Evolutionary conservation across 2,329 filamentous ascomycete genomes (phyloP).

Genomic region (Paramyrothecium sp.): DNA sequence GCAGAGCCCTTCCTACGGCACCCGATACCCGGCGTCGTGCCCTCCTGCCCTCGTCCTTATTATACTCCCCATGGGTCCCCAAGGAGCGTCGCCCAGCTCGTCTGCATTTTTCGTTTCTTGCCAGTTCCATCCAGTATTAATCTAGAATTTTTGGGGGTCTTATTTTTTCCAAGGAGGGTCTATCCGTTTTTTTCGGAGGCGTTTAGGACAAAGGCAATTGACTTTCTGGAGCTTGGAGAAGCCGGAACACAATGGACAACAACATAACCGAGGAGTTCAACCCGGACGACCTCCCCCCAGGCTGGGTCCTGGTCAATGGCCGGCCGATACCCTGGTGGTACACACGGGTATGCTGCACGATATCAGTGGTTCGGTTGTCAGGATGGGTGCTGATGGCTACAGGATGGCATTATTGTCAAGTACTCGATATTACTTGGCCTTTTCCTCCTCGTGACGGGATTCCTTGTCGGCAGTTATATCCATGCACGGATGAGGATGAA

Average conservation of each 20-base stretch:
- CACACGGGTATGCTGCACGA: conserved; percentile 18
- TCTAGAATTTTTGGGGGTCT: too few relatives aligned
- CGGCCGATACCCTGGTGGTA: conserved; percentile 23
- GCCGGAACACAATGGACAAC: too few relatives aligned
- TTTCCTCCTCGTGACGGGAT: conserved; percentile 55
- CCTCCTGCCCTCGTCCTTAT: too few relatives aligned
- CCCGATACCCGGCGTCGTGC: background rate
- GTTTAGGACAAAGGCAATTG: too few relatives aligned
- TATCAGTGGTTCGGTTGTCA: background rate
- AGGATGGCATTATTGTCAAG: conserved; percentile 67
- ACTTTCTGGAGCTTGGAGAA: too few relatives aligned
- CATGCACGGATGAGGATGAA: conserved; percentile 68
- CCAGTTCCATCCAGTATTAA: too few relatives aligned
- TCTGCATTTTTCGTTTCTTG: too few relatives aligned
- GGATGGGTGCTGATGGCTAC: background rate
- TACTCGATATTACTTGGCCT: conserved; percentile 68
- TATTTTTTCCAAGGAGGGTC: too few relatives aligned
- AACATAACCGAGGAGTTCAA: too few relatives aligned
- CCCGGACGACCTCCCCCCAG: conserved; percentile 11
- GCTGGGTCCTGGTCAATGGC: conserved; percentile 22
- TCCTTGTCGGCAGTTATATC: conserved; percentile 65
- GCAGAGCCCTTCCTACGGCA: background rate
- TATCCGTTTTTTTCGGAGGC: too few relatives aligned
- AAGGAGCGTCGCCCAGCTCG: too few relatives aligned
- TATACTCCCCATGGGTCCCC: too few relatives aligned